Base-by-base conservation (phyloP, 2,329 filamentous ascomycete genomes). In the Stagonosporopsis cucurbitacearum region DNA sequence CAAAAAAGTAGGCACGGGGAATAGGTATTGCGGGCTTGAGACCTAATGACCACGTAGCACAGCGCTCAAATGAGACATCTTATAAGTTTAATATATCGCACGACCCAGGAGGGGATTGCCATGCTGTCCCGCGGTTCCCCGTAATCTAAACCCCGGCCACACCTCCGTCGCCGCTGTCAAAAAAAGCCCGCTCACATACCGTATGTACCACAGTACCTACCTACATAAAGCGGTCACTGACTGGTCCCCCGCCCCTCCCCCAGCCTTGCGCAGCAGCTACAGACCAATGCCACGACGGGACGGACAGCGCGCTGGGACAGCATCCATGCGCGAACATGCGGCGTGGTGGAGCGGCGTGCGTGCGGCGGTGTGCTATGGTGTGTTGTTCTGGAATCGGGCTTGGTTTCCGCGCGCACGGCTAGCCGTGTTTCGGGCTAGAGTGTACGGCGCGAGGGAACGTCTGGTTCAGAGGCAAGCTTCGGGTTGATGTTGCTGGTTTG, bases 181-280 rank as follows among this genome's bases (percentile, higher is more conserved):
- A 32, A 22, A 26, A 25, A 32, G 28, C 32, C 47, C 53, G 50
- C 53, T 42, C 35, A 13, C 43, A n/a, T 46, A n/a, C n/a, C n/a
- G n/a, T n/a, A n/a, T n/a, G n/a, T n/a, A n/a, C n/a, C n/a, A n/a
- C n/a, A n/a, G n/a, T n/a, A n/a, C n/a, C n/a, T n/a, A n/a, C n/a
- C n/a, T n/a, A 56, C 53, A 56, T 32, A 48, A 47, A 51, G 53
- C 53, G 53, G 53, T 56, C 53, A 56, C 42, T 32, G 9, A n/a
- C n/a, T n/a, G n/a, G n/a, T n/a, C n/a, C n/a, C n/a, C n/a, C n/a
- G n/a, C n/a, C n/a, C n/a, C n/a, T n/a, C n/a, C 32, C 47, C 47
- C 42, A 56, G 53, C 48, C 47, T 43, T 47, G 36, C 47, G 47
- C 30, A 33, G 37, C 42, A 8, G 13, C 25, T 43, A 33, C 42